phyloP scores from a whole-genome alignment of 805 yeast genomes.

The Candida silvatica region DNA sequence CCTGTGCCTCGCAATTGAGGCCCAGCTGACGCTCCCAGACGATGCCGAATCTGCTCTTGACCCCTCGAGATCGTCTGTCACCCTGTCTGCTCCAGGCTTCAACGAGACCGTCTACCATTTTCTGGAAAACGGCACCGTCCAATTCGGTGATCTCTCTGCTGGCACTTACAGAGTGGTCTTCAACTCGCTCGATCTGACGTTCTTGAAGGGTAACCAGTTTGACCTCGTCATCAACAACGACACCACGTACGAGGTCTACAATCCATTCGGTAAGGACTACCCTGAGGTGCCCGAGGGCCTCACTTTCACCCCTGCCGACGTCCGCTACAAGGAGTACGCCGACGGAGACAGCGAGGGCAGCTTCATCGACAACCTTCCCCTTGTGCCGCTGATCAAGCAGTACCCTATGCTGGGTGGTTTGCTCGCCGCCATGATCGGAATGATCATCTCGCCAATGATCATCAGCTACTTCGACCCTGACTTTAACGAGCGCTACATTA shows the following conservation, averaged over 20 bases:
- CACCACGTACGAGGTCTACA: neutral
- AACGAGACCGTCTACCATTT: slow-evolving; percentile 9
- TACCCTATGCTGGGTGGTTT: slow-evolving; percentile 12
- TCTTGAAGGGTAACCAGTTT: slow-evolving; percentile 8
- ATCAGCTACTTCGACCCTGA: slow-evolving; percentile 20
- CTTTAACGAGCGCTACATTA: slow-evolving; percentile 16
- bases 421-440: slow-evolving; percentile 7
- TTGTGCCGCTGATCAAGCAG: slow-evolving; percentile 10
- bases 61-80: slow-evolving; percentile 12
- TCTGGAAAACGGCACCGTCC: slow-evolving; percentile 9
- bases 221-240: slow-evolving; percentile 6
- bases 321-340: slow-evolving; percentile 10
- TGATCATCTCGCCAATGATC: slow-evolving; percentile 16
- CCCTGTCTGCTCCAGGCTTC: too few species aligned
- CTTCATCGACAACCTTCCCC: slow-evolving; percentile 12
- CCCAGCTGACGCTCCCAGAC: neutral
- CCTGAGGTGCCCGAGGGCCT: slow-evolving; percentile 2
- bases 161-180: slow-evolving; percentile 11
- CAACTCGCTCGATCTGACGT: slow-evolving; percentile 13
- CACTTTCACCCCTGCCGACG: slow-evolving; percentile 6
- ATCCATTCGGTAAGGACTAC: neutral
- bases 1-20: neutral
- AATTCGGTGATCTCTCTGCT: slow-evolving; percentile 4
- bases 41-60: slow-evolving; percentile 7
- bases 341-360: slow-evolving; percentile 8